Evolutionary conservation across 2,329 filamentous ascomycete species (phyloP).

Genomic region (Fusarium graminum): DNA sequence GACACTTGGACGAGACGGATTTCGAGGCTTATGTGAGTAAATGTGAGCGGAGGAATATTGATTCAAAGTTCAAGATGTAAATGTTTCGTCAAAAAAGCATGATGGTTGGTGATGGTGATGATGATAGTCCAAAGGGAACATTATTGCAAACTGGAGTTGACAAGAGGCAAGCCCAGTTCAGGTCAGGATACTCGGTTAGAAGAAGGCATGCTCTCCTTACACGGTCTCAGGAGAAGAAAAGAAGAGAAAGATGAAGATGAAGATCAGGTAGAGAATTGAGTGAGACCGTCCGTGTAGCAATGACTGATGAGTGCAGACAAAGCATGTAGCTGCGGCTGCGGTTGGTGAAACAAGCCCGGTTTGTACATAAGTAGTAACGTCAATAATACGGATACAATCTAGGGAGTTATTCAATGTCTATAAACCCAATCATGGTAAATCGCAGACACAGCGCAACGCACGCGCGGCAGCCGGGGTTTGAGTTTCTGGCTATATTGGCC

Average conservation of each 20-base stretch:
- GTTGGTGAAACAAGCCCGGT: slow-evolving; percentile 39
- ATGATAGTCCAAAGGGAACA: slow-evolving; percentile 27
- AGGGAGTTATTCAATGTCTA: slow-evolving; percentile 1
- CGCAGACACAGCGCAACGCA: slow-evolving; percentile 21
- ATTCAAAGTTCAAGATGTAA: slow-evolving; percentile 3
- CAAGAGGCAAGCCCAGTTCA: slow-evolving; percentile 20
- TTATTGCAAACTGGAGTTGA: slow-evolving; percentile 27
- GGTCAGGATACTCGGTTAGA: slow-evolving; percentile 15
- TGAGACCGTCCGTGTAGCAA: slow-evolving; percentile 18
- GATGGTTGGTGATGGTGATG: slow-evolving; percentile 5
- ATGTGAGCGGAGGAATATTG: slow-evolving; percentile 10
- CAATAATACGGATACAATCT: not conserved
- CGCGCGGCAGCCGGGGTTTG: slow-evolving; percentile 32
- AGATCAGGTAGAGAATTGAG: not conserved
- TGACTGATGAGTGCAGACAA: slow-evolving; percentile 30
- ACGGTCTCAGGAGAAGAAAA: slow-evolving; percentile 4
- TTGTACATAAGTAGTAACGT: slow-evolving; percentile 12
- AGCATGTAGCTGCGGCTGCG: slow-evolving; percentile 30
- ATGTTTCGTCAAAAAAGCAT: slow-evolving; percentile 32
- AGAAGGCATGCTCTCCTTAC: slow-evolving; percentile 20
- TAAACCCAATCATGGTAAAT: slow-evolving; percentile 7
- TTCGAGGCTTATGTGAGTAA: not conserved
- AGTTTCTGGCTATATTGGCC: slow-evolving; percentile 30
- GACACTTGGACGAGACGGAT: slow-evolving; percentile 7
- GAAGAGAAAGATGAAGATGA: not conserved